Evolutionary conservation across 2,329 filamentous ascomycete genomes (phyloP), one percentile per base, ranked within the genome.

Genomic region (Cordyceps cateniannulata): DNA sequence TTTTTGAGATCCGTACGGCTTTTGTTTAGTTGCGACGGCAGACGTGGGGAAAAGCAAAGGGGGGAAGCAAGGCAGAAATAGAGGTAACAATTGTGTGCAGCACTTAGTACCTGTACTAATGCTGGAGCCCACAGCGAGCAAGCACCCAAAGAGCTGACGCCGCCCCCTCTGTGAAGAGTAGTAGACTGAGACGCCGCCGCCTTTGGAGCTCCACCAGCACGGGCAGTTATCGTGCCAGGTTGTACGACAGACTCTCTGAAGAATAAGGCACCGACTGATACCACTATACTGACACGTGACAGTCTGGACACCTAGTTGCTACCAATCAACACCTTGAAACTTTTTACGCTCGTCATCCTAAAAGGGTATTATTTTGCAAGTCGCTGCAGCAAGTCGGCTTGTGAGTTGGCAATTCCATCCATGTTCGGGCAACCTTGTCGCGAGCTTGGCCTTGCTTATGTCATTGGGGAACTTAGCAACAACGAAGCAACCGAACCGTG

Each of bases 21-120:
- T 53, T 58, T 32, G 38, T 47, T 52, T 27, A 29, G 49, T 52
- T 56, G 60, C 53, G 53, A 56, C 48, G 20, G 40, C 40, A 45
- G 53, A 49, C 60, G 60, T 62, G 53, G 53, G 53, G 60, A 59
- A 53, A 42, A 25, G 53, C 60, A 58, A 58, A 51, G 53, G 53
- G 51, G 57, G 57, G 40, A 59, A 24, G 12, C 51, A 51, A 48
- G 47, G 60, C 53, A 62, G 54, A 62, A 58, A 61, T 56, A 47
- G 16, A 25, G 24, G 35, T 32, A 59, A 59, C 48, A 51, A 47
- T 51, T 51, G 35, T 59, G 56, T 51, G 56, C 44, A 51, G 49
- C 22, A 56, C 49, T 20, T n/a, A n/a, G n/a, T n/a, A n/a, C n/a
- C n/a, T n/a, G n/a, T n/a, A n/a, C n/a, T n/a, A n/a, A 49, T 38